Evolutionary conservation across 2,329 filamentous ascomycete species (phyloP).

Genomic region (Monilinia fructicola): DNA sequence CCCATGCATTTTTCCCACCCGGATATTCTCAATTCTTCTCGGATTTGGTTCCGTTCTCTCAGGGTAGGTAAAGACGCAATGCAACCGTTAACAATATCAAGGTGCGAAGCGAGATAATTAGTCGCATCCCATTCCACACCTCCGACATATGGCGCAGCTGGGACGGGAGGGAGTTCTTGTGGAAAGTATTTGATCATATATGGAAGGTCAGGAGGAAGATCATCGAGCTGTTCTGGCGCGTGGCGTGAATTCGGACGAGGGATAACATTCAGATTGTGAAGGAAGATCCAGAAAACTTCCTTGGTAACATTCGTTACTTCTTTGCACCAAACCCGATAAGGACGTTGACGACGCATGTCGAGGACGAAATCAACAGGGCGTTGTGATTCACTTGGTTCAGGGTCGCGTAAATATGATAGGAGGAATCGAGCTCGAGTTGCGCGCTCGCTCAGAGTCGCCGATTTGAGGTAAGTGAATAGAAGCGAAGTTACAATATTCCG

Average conservation of each 20-base stretch:
- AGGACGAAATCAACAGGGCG: slow-evolving; percentile 82
- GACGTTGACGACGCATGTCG: slow-evolving; percentile 81
- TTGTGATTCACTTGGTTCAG: slow-evolving; percentile 70
- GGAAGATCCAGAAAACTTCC: slow-evolving; percentile 98
- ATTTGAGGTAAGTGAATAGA: slow-evolving; percentile 82
- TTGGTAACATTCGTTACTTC: slow-evolving; percentile 92
- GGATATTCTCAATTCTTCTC: slow-evolving; percentile 74
- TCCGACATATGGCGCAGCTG: slow-evolving; percentile 92
- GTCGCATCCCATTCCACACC: slow-evolving; percentile 99
- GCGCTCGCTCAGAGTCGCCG: slow-evolving; percentile 60
- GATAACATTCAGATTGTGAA: slow-evolving; percentile 89
- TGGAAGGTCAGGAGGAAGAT: slow-evolving; percentile 47
- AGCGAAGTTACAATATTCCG: slow-evolving; percentile 86
- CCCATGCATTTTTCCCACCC: slow-evolving; percentile 93
- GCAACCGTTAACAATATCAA: slow-evolving; percentile 90
- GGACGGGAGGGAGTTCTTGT: slow-evolving; percentile 80
- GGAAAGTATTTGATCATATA: slow-evolving; percentile 78
- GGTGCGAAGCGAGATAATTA: slow-evolving; percentile 88
- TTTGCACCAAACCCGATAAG: slow-evolving; percentile 92
- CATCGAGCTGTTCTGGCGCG: slow-evolving; percentile 35
- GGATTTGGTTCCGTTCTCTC: slow-evolving; percentile 72
- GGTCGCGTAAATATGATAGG: slow-evolving; percentile 76
- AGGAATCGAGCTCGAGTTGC: slow-evolving; percentile 69
- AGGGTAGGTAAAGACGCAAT: slow-evolving; percentile 73
- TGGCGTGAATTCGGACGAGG: slow-evolving; percentile 52